phyloP scores from a whole-genome alignment of 2,329 filamentous ascomycete species.

The Xylaria sp. region DNA sequence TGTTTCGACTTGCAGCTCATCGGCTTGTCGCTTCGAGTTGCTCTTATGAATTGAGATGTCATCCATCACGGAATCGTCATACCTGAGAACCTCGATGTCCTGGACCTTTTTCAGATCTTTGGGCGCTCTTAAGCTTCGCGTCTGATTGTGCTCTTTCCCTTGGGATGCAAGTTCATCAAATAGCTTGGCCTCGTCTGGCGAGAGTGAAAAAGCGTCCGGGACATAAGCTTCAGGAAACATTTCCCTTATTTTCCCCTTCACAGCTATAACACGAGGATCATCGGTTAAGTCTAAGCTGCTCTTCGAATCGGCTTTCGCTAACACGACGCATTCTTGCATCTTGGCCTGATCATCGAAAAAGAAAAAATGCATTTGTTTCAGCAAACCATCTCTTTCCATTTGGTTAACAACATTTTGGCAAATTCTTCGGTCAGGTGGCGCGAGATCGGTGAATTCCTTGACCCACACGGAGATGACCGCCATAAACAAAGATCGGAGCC shows the following conservation, averaged over 20 bases:
- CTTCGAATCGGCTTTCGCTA: conserved; percentile 36
- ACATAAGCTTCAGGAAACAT: conserved; percentile 58
- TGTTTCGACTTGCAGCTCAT: conserved; percentile 39
- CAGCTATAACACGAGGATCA: conserved; percentile 52
- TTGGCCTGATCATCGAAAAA: conserved; percentile 43
- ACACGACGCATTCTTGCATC: conserved; percentile 44
- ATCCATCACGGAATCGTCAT: conserved; percentile 47
- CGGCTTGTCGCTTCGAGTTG: conserved; percentile 36
- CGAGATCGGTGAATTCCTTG: conserved; percentile 52
- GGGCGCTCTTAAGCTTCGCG: conserved; percentile 27
- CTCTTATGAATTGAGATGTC: conserved; percentile 35
- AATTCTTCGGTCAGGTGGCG: conserved; percentile 50
- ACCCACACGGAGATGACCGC: conserved; percentile 59
- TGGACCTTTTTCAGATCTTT: conserved; percentile 41
- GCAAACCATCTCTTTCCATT: conserved; percentile 42
- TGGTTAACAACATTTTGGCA: conserved; percentile 44
- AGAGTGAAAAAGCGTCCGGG: conserved; percentile 52
- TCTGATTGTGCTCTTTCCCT: conserved; percentile 33
- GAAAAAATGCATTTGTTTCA: conserved; percentile 45
- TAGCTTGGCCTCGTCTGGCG: conserved; percentile 49
- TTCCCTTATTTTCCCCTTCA: conserved; percentile 60
- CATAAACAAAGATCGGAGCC: conserved; percentile 61
- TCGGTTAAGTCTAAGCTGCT: conserved; percentile 50
- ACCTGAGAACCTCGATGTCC: conserved; percentile 45
- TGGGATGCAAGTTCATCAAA: conserved; percentile 46